These are phyloP conservation scores for Phytopythium mirpurense DNA, from an alignment of 352 stramenopile species.

Conservation along the genomic window DNA sequence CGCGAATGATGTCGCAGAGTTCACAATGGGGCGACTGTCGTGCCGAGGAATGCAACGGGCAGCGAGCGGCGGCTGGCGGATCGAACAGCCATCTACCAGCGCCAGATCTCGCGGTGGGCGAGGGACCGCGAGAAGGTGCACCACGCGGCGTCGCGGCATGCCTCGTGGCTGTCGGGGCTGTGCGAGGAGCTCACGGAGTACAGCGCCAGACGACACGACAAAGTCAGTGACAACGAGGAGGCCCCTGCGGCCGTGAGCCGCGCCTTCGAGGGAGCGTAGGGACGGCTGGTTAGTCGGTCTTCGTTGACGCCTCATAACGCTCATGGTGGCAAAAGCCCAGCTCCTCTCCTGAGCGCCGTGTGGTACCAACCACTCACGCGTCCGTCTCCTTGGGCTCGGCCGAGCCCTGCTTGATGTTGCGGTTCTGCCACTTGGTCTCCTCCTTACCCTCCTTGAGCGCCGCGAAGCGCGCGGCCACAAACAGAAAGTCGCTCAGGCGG, in stretches of 20 bases:
- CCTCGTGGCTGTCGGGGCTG: conserved; percentile 53
- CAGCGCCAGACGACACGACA: conserved; percentile 35
- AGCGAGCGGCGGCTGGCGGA: conserved; percentile 7
- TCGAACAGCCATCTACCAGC: conserved; percentile 30
- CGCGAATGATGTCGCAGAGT: background rate
- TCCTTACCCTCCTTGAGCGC: conserved; percentile 59
- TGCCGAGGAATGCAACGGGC: background rate
- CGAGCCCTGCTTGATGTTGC: conserved; percentile 50
- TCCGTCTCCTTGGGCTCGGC: conserved; percentile 6
- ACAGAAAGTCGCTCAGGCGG: conserved; percentile 84
- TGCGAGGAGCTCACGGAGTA: conserved; percentile 63
- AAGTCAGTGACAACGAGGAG: conserved; percentile 8
- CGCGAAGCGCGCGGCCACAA: conserved; percentile 69
- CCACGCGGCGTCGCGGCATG: conserved; percentile 49
- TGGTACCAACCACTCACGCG: too few species aligned
- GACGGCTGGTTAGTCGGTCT: background rate
- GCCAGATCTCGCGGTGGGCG: conserved; percentile 57
- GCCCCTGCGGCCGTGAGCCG: background rate
- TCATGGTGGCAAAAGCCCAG: background rate
- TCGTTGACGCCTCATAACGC: background rate
- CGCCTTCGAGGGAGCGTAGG: background rate
- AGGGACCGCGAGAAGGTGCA: conserved; percentile 54
- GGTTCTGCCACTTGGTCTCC: conserved; percentile 78
- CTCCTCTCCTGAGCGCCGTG: too few species aligned
- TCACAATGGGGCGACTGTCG: background rate